Base-by-base conservation (phyloP, 2,329 filamentous ascomycete genomes). In the Rhexocercosporidium sp. region DNA sequence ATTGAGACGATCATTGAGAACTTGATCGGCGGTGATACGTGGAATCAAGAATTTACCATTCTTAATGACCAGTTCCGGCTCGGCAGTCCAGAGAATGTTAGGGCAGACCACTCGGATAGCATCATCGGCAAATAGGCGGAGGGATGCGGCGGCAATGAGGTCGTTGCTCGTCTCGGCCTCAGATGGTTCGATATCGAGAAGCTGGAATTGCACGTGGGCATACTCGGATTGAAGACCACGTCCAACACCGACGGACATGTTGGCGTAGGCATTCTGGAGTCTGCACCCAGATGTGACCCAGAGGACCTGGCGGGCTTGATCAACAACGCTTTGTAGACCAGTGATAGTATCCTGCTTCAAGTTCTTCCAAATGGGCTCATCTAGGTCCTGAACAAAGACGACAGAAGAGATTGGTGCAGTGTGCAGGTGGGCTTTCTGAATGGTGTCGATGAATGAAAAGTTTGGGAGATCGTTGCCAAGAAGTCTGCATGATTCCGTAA, bases 221-320 rank as follows among this genome's bases (percentile, higher is more conserved):
- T 66, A 66, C 25, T 66, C 64, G n/a, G 64, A 66, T 53, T 66
- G 64, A 4, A 66, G 49, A 29, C 64, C 64, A 27, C 64, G 64
- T 22, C 64, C 64, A 34, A 66, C 64, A 59, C 64, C 64, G 18
- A 66, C 62, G 8, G 59, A 65, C 66, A 67, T 67, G 62, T 62
- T 65, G 39, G 54, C 49, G 27, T 65, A 67, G 14, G 66, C 62
- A 22, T 67, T 62, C 57, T 67, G 54, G 22, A 59, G 49, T 44
- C 56, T 51, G 31, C 62, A 54, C 3, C 62, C 66, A 22, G 56
- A 51, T 20, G 66, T 67, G 37, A 67, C 56, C 66, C 66, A 67
- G n/a, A 67, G 62, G 31, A 67, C 57, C 8, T 65, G 62, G 37
- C 53, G 49, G n/a, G 62, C 57, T 41, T 60, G 57, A 31, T 65